Evolutionary conservation across 352 stramenopile genomes (phyloP).

Genomic region (Aphanomyces invadans): DNA sequence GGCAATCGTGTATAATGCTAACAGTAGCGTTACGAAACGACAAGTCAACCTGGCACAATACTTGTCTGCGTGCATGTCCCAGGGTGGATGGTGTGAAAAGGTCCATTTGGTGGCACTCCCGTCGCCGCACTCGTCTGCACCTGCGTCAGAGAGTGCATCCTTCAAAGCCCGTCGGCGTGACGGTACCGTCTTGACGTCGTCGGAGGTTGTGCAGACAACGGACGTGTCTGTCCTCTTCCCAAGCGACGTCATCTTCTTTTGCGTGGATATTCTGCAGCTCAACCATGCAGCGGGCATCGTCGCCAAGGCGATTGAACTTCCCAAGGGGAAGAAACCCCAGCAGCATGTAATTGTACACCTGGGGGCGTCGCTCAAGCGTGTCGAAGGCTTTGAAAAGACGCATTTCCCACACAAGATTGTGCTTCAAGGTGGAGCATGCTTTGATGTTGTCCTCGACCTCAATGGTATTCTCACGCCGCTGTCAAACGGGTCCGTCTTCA

Average conservation of each 20-base stretch:
- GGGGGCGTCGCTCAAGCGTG: slow-evolving; percentile 11
- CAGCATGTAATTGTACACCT: slow-evolving; percentile 17
- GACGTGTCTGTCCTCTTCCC: background rate
- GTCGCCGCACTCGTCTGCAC: background rate
- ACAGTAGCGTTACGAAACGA: slow-evolving; percentile 11
- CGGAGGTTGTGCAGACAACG: background rate
- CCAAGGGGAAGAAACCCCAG: background rate
- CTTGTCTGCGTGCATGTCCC: slow-evolving; percentile 15
- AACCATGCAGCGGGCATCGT: background rate
- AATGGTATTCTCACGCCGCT: slow-evolving; percentile 42
- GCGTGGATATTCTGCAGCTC: slow-evolving; percentile 10
- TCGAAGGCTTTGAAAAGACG: slow-evolving; percentile 16
- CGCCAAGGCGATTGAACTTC: background rate
- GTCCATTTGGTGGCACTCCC: slow-evolving; percentile 7
- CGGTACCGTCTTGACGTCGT: background rate
- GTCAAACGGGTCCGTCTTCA: slow-evolving; percentile 64
- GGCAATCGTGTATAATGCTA: slow-evolving; percentile 7
- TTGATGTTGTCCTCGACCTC: slow-evolving; percentile 52
- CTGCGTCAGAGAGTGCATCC: background rate
- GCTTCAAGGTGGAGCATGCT: slow-evolving; percentile 61
- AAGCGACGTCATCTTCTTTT: slow-evolving; percentile 14
- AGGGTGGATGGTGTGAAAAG: slow-evolving; percentile 22
- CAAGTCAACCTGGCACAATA: slow-evolving; percentile 14
- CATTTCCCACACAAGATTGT: slow-evolving; percentile 51
- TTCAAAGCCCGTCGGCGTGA: slow-evolving; percentile 12